A percentile compares a stretch with the other conserved stretches of the same genome.
phyloP scores from a whole-genome alignment of 345 rosid species.

The Populus deltoides region DNA sequence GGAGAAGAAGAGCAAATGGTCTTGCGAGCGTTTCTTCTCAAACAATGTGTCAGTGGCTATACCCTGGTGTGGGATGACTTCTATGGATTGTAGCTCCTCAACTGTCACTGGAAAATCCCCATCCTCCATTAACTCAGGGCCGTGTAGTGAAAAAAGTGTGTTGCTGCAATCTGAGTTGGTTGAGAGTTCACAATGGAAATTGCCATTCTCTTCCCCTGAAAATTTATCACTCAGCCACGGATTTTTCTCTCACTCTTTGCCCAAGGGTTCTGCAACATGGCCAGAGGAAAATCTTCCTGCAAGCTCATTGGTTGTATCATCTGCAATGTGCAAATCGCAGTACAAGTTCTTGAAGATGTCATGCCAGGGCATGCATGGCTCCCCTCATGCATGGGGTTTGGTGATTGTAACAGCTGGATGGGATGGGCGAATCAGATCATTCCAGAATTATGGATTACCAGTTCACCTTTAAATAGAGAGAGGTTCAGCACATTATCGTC shows the following conservation, averaged over 20 bases:
- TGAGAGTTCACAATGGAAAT: slow-evolving; percentile 24
- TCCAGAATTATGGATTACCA: slow-evolving; percentile 47
- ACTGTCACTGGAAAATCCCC: background rate
- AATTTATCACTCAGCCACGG: slow-evolving; percentile 15
- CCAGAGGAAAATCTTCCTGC: slow-evolving; percentile 49
- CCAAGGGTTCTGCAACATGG: slow-evolving; percentile 56
- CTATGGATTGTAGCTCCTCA: background rate
- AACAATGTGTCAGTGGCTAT: slow-evolving; percentile 38
- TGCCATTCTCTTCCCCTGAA: slow-evolving; percentile 31
- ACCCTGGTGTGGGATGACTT: slow-evolving; percentile 29
- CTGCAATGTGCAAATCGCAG: slow-evolving; percentile 34
- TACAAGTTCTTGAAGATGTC: slow-evolving; percentile 32
- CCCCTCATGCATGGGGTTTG: slow-evolving; percentile 40
- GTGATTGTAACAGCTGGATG: slow-evolving; percentile 45
- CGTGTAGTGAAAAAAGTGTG: slow-evolving; percentile 7
- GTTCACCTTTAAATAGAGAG: slow-evolving; percentile 7
- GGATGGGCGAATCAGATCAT: slow-evolving; percentile 46
- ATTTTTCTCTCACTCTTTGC: slow-evolving; percentile 20
- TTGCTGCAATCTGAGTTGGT: slow-evolving; percentile 14
- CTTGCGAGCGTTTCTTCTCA: slow-evolving; percentile 39
- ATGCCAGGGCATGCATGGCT: slow-evolving; percentile 22
- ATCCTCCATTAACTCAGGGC: slow-evolving; percentile 2
- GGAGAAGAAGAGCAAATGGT: slow-evolving; percentile 28
- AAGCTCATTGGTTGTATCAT: slow-evolving; percentile 17
- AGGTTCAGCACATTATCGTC: background rate